Conservation (phyloP, 306 rosid species). For the Dalbergia oliveri region DNA sequence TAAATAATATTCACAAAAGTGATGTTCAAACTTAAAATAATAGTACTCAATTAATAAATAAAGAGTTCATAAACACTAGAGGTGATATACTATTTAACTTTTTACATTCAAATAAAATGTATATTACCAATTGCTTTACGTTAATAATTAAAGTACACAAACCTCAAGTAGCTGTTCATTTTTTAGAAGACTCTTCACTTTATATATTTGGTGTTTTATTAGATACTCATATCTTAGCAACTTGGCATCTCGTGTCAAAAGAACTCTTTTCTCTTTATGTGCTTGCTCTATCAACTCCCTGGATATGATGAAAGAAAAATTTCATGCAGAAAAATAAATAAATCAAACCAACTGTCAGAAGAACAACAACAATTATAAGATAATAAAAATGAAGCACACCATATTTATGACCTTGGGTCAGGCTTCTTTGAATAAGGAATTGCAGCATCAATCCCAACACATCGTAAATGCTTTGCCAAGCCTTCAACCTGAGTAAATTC, state of each 20-base stretch:
- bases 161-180: constrained; percentile 96
- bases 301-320: constrained; percentile 41
- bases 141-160: constrained; percentile 30
- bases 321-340: constrained; percentile 26
- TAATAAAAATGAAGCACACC: constrained; percentile 20
- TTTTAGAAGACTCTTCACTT: constrained; percentile 85
- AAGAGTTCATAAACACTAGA: constrained; percentile 11
- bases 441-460: constrained; percentile 96
- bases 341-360: constrained; percentile 29
- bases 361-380: constrained; percentile 25
- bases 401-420: constrained; percentile 70
- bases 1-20: no score
- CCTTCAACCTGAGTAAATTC: constrained; percentile 83
- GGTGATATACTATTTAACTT: background rate
- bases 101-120: constrained; percentile 15
- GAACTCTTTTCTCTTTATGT: constrained; percentile 73
- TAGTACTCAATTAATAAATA: background rate
- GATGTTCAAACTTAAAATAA: no score
- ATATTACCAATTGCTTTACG: constrained; percentile 19
- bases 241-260: constrained; percentile 90
- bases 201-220: constrained; percentile 73
- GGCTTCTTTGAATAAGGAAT: constrained; percentile 82
- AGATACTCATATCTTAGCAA: constrained; percentile 77
- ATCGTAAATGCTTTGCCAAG: constrained; percentile 93
- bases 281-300: constrained; percentile 87